These are phyloP conservation scores for Ogataea hybrid DNA, from an alignment of 1,139 yeast species.

Conservation along the genomic window DNA sequence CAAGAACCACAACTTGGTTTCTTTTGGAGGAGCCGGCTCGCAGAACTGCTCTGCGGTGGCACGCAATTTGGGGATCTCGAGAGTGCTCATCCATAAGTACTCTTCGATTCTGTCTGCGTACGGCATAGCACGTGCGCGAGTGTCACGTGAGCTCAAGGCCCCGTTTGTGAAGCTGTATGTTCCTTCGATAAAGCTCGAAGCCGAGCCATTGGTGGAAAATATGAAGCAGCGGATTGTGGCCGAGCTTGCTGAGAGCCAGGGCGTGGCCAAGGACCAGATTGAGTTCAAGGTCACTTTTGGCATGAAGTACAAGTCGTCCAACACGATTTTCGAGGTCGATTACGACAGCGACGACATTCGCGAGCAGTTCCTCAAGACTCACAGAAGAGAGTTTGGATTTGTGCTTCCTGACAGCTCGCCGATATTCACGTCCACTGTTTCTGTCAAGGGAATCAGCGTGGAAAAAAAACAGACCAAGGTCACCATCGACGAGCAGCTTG, in stretches of 20 bases:
- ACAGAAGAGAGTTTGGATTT: constrained; percentile 36
- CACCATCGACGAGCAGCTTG: constrained; percentile 3
- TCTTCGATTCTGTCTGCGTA: constrained; percentile 52
- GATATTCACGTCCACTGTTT: constrained; percentile 72
- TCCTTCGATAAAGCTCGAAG: constrained; percentile 28
- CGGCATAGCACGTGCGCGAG: constrained; percentile 49
- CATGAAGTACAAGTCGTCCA: constrained; percentile 22
- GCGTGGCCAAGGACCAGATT: constrained; percentile 3
- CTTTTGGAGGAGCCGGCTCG: constrained; percentile 56
- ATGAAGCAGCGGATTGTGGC: constrained; percentile 31
- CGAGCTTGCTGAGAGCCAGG: constrained; percentile 16
- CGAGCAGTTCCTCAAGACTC: constrained; percentile 27
- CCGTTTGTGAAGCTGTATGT: constrained; percentile 37
- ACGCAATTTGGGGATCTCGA: constrained; percentile 41
- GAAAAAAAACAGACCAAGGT: background rate
- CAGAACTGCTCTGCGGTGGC: constrained; percentile 51
- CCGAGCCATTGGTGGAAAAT: constrained; percentile 34
- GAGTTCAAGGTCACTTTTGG: constrained; percentile 13
- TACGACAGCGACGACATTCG: constrained; percentile 22
- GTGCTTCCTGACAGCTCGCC: constrained; percentile 34
- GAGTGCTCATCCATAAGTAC: constrained; percentile 45
- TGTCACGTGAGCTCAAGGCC: constrained; percentile 56
- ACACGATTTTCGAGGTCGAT: constrained; percentile 22
- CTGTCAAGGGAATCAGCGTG: constrained; percentile 38
- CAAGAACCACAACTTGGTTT: constrained; percentile 42